Evolutionary conservation across 2,329 filamentous ascomycete genomes (phyloP).

Genomic region (Peltaster fructicola): DNA sequence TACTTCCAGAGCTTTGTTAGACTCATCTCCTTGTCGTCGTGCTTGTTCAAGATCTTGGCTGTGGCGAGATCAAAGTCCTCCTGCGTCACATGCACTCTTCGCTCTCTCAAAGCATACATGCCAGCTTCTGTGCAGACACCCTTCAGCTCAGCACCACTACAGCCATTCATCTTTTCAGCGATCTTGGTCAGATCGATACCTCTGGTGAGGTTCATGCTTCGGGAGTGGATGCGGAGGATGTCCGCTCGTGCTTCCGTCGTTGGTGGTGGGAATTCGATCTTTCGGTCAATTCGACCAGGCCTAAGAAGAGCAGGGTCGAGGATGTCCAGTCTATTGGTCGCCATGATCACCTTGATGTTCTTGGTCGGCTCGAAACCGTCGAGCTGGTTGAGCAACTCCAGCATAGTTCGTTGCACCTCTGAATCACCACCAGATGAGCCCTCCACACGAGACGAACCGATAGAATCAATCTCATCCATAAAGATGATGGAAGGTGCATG

Average conservation of each 20-base stretch:
- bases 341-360: constrained; percentile 99
- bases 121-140: constrained; percentile 97
- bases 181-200: constrained; percentile 98
- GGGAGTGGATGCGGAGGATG: constrained; percentile 90
- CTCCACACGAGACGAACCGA: constrained; percentile 98
- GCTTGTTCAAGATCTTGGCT: constrained; percentile 98
- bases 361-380: constrained; percentile 97
- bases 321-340: constrained; percentile 90
- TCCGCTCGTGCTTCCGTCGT: constrained; percentile 92
- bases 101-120: constrained; percentile 92
- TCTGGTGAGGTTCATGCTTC: constrained; percentile 95
- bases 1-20: constrained; percentile 76
- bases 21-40: constrained; percentile 93
- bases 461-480: constrained; percentile 93
- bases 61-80: constrained; percentile 98
- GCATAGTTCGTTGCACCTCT: constrained; percentile 96
- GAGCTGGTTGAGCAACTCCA: constrained; percentile 94
- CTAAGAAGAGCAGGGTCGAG: constrained; percentile 81
- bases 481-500: constrained; percentile 98
- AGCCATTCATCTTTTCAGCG: constrained; percentile 99
- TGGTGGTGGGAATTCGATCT: constrained; percentile 96
- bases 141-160: constrained; percentile 92
- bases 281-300: constrained; percentile 91
- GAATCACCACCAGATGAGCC: constrained; percentile 95
- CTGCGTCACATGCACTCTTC: constrained; percentile 93